Evolutionary conservation across 495 filamentous ascomycete species (phyloP), one percentile per base, ranked within the genome.

Genomic region (Podospora anserina): DNA sequence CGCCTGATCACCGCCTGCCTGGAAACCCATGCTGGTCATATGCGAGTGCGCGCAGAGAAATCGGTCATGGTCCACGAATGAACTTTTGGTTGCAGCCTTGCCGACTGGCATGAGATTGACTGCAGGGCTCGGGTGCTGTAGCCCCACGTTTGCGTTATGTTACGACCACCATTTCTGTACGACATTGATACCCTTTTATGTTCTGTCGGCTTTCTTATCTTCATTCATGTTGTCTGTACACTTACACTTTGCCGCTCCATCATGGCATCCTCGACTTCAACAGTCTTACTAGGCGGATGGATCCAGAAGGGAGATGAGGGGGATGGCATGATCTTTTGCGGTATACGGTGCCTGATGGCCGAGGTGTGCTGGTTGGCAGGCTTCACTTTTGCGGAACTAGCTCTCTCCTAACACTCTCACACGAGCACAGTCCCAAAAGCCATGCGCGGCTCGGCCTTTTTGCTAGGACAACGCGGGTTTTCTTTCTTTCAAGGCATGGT

Each of bases 1-100:
- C 90, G 90, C 70, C 83, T 96, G 28, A 97, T 97, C 90, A 89
- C 92, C 20, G 88, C 89, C 55, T 92, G 92, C 66, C 86, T 97
- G 64, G 91, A 96, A 74, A 87, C 87, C 28, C 94, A 98, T 75
- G 92, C 94, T 1, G 85, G 87, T 65, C 91, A 92, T 70, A 91
- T 96, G 86, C 80, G 81, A 68, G 85, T 85, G 54, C 86, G 89
- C 73, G 86, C 89, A 15, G 88, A 91, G 73, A 84, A 85, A 69
- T 92, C 90, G 1, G 78, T 89, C 66, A 39, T 65, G 65, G 61
- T 66, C 19, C 53, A 64, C 56, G 69, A 72, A 18, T 76, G 57
- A 70, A 64, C 9, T 11, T 49, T 11, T 49, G 2, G 39, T 13
- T 49, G 39, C 39, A 9, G 9, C 9, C 9, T 18, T 16, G 15